Conservation (phyloP, 2,329 filamentous ascomycete species). For the Hortaea werneckii region DNA sequence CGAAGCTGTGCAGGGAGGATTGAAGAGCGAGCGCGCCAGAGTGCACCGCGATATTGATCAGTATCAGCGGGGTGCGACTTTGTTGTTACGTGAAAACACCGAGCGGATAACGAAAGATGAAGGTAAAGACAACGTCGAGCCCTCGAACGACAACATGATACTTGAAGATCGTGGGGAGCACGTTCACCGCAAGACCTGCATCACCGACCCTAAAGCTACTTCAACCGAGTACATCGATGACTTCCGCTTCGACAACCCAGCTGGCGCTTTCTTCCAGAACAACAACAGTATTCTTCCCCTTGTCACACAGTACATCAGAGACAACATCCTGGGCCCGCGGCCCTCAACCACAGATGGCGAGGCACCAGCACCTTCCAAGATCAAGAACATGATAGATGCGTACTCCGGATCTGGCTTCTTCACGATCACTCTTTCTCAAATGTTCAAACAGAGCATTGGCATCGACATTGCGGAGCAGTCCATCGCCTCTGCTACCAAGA, state of each 20-base stretch:
- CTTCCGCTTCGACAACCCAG: conserved; percentile 81
- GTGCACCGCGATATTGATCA: conserved; percentile 59
- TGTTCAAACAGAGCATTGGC: conserved; percentile 71
- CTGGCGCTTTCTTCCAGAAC: conserved; percentile 96
- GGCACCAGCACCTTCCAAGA: conserved; percentile 26
- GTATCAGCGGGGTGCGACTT: conserved; percentile 74
- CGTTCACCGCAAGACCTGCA: conserved; percentile 74
- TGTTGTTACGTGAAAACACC: conserved; percentile 81
- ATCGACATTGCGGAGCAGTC: conserved; percentile 79
- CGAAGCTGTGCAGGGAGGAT: conserved; percentile 67
- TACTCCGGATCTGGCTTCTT: conserved; percentile 97
- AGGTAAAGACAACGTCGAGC: conserved; percentile 10
- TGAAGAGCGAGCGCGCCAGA: conserved; percentile 66
- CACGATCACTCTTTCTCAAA: conserved; percentile 78
- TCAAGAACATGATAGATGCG: conserved; percentile 89
- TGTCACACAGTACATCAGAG: conserved; percentile 80
- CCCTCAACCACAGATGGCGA: conserved; percentile 19
- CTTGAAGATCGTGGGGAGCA: conserved; percentile 49
- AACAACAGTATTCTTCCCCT: conserved; percentile 91
- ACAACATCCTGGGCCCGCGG: conserved; percentile 54
- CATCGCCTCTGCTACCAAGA: conserved; percentile 67
- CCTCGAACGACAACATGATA: conserved; percentile 35
- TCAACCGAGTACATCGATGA: conserved; percentile 80
- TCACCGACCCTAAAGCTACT: conserved; percentile 73
- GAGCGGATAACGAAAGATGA: conserved; percentile 46